phyloP scores from a whole-genome alignment of 2,329 filamentous ascomycete species.

The Aureobasidium subglaciale region DNA sequence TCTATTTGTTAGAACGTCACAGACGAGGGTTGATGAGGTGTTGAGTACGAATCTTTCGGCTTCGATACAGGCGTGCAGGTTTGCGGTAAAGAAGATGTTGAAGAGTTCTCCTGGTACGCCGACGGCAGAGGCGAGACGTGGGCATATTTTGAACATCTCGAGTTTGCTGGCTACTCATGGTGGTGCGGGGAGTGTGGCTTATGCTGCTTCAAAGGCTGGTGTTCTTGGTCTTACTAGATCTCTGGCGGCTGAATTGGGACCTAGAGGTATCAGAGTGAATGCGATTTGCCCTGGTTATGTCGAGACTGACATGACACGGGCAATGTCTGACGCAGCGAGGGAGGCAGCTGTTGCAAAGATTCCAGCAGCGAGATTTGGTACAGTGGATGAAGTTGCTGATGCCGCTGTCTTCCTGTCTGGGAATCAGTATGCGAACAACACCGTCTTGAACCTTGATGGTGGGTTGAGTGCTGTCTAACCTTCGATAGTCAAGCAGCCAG shows the following conservation, averaged over 20 bases:
- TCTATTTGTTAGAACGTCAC: conserved; percentile 51
- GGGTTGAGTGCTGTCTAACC: conserved; percentile 61
- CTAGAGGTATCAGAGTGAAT: conserved; percentile 63
- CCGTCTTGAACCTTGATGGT: conserved; percentile 77
- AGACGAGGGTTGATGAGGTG: conserved; percentile 48
- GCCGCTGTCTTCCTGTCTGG: conserved; percentile 46
- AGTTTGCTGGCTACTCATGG: conserved; percentile 66
- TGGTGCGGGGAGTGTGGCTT: conserved; percentile 53
- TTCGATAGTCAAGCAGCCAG: no score
- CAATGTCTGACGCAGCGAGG: conserved; percentile 40
- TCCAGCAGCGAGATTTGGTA: conserved; percentile 38
- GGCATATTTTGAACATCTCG: conserved; percentile 67
- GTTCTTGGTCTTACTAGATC: conserved; percentile 19
- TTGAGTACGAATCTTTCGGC: conserved; percentile 64
- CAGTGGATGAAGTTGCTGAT: conserved; percentile 43
- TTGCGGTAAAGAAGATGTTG: conserved; percentile 44
- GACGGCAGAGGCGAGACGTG: neutral
- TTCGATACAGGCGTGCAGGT: conserved; percentile 56
- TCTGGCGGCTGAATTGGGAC: conserved; percentile 30
- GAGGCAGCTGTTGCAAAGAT: conserved; percentile 34
- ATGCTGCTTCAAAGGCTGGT: conserved; percentile 30
- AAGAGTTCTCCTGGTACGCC: conserved; percentile 41
- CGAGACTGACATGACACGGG: conserved; percentile 28
- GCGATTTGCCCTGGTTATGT: conserved; percentile 21
- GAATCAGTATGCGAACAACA: conserved; percentile 82